Evolutionary conservation across 805 yeast species (phyloP), one percentile per base, ranked within the genome.

Genomic region (Schizosaccharomyces japonicus): DNA sequence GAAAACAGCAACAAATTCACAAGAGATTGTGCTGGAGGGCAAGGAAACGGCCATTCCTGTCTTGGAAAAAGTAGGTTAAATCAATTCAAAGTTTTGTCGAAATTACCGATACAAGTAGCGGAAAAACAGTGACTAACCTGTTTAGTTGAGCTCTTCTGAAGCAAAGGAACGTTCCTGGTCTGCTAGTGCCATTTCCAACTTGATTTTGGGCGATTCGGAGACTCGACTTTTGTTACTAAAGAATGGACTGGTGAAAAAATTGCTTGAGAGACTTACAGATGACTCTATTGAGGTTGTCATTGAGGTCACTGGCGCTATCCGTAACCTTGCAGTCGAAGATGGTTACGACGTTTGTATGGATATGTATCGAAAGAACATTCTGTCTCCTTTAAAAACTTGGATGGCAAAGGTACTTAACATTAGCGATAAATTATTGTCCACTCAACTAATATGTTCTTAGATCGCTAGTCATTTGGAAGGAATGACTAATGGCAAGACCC

Each of bases 271-370:
- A 28, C 60, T 85, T 21, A 72, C 71, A 42, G 94, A 82, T 57
- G 57, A 68, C 19, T 69, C 77, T 52, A 76, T 75, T 49, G 94
- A 83, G 53, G 73, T 82, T 42, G 78, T 80, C 17, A 79, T 80
- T 19, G 92, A 80, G 55, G 68, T 87, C 1, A 77, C 74, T 54
- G 95, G 94, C 1, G 64, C 87, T 23, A 63, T 90, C 52, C 71
- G 94, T 58, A 83, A 80, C 57, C 57, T 87, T 49, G 77, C 79
- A 2, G 67, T 82, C 48, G 94, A 82, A 57, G 94, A 84, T 61
- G 95, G 95, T 19, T 77, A 81, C 54, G 93, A 82, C 52, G 70
- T 82, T 32, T 74, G 83, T 26, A 71, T 73, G 19, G 73, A 72
- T 58, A 59, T 80, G 48, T 79, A 92, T 80, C 72, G 95, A 57